phyloP scores from a whole-genome alignment of 768 basidiomycete species.

The Auriscalpium orientale region DNA sequence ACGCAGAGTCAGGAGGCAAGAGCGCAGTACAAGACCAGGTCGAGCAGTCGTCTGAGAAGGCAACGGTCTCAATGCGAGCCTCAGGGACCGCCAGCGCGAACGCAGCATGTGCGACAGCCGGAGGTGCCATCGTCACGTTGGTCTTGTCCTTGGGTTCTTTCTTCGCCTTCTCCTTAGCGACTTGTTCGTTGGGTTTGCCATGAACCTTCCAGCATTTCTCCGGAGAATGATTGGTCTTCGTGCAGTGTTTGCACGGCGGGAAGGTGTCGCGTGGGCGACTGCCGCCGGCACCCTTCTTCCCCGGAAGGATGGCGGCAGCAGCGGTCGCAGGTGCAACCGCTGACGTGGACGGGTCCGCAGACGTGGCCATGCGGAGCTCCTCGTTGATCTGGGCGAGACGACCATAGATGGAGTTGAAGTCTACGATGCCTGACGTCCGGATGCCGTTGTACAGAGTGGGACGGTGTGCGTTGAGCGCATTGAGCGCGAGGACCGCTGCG shows the following conservation, averaged over 20 bases:
- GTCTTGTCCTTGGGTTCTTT: too few relatives aligned
- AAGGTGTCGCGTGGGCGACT: neutral
- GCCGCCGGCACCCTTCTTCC: too few relatives aligned
- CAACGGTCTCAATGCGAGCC: neutral
- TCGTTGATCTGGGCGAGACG: neutral
- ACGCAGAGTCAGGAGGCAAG: too few relatives aligned
- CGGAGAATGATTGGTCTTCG: neutral
- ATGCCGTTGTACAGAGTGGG: neutral
- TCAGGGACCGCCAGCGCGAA: too few relatives aligned
- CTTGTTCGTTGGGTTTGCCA: neutral
- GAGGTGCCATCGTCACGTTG: too few relatives aligned
- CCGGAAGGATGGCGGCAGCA: neutral
- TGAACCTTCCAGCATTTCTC: neutral
- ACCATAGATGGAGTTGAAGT: neutral
- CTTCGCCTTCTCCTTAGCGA: neutral
- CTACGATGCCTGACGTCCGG: neutral
- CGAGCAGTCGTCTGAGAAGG: neutral
- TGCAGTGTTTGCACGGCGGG: neutral
- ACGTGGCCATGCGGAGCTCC: neutral
- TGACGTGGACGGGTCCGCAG: neutral
- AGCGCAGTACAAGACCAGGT: neutral
- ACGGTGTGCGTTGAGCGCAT: neutral
- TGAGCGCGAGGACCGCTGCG: neutral
- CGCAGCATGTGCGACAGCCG: too few relatives aligned
- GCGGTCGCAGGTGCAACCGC: neutral